These are phyloP conservation scores for Hyphopichia homilentoma DNA, from an alignment of 805 yeast genomes.

Conservation along the genomic window DNA sequence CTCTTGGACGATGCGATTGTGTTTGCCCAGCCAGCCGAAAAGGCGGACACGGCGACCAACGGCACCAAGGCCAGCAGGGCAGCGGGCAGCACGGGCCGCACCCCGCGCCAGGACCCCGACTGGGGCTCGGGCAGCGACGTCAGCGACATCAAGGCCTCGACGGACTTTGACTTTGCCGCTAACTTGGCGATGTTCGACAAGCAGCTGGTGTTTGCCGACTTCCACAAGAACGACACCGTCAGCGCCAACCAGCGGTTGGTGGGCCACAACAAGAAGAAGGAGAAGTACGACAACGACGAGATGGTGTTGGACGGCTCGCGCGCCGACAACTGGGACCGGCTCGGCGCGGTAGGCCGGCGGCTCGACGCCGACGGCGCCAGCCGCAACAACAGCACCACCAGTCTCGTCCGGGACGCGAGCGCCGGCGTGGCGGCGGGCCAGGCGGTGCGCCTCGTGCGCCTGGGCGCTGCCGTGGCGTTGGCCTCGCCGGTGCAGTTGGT, in stretches of 20 bases:
- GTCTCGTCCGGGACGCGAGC: conserved; percentile 12
- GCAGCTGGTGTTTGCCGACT: conserved; percentile 70
- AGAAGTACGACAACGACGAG: conserved; percentile 66
- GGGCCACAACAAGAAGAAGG: conserved; percentile 60
- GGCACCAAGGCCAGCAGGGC: conserved; percentile 4
- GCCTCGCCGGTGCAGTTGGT: conserved; percentile 77
- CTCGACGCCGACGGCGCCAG: conserved; percentile 4
- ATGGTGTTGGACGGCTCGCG: conserved; percentile 54
- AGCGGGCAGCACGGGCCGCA: conserved; percentile 5
- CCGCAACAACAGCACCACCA: conserved; percentile 6
- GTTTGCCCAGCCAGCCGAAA: conserved; percentile 13
- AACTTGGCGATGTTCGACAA: conserved; percentile 82
- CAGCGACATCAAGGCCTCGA: conserved; percentile 40
- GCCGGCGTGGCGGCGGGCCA: conserved; percentile 5
- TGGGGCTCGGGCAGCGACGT: conserved; percentile 41
- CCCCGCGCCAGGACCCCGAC: conserved; percentile 28
- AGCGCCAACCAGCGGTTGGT: conserved; percentile 64
- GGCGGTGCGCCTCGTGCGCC: conserved; percentile 16
- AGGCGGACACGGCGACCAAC: conserved; percentile 3
- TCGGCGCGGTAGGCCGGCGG: conserved; percentile 17
- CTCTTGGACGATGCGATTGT: conserved; percentile 26
- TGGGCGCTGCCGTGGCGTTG: conserved; percentile 39
- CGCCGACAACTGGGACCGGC: conserved; percentile 53
- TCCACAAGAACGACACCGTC: conserved; percentile 59
- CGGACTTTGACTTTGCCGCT: conserved; percentile 83